Percentiles rank a stretch among this genome's conserved stretches.
phyloP scores from a whole-genome alignment of 345 rosid genomes.

The Eucalyptus polyanthemos region DNA sequence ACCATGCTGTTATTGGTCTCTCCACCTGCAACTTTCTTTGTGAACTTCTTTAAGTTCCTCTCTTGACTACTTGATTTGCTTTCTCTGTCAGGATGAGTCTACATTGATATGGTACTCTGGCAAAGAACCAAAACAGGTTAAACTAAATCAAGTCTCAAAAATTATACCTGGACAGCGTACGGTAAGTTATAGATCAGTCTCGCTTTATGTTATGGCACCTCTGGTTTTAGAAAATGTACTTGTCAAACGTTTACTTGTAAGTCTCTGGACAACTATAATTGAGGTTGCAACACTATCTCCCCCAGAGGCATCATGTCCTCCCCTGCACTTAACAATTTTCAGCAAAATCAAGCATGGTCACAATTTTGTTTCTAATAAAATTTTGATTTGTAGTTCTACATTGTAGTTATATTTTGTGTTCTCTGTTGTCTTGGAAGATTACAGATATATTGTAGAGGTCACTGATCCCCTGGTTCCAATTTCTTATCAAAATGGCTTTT shows the following conservation, averaged over 20 bases:
- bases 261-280: not conserved
- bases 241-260: not conserved
- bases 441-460: not conserved
- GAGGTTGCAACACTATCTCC: not conserved
- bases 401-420: not conserved
- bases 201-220: not conserved
- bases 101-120: conserved; percentile 90
- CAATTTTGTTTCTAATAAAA: not conserved
- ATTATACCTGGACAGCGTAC: conserved; percentile 95
- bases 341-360: not conserved
- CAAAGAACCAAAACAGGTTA: conserved; percentile 65
- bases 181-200: conserved; percentile 33
- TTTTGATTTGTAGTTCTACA: not conserved
- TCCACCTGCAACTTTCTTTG: not conserved
- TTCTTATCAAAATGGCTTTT: not conserved
- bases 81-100: conserved; percentile 64
- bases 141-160: conserved; percentile 49
- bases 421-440: not conserved
- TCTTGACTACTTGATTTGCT: not conserved
- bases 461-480: not conserved
- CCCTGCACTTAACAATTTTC: not conserved
- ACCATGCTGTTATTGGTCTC: not conserved
- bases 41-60: not conserved
- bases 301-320: not conserved
- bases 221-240: not conserved